Evolutionary conservation across 768 basidiomycete genomes (phyloP).

Genomic region (Hortiboletus campestris): DNA sequence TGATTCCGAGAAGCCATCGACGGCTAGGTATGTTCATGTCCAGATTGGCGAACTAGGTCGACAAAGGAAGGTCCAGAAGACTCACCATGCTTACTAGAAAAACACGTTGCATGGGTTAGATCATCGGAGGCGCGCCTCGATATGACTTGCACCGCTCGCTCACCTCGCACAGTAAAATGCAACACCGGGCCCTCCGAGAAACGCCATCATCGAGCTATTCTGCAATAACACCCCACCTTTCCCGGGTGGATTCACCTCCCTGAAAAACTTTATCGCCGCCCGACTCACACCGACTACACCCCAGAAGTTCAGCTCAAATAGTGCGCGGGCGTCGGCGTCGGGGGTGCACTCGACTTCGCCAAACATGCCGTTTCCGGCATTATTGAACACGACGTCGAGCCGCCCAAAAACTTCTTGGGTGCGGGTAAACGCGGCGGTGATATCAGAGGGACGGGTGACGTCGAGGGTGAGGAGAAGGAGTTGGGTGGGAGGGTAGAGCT

Average conservation of each 20-base stretch:
- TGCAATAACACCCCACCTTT: slow-evolving; percentile 11
- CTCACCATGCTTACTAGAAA: slow-evolving; percentile 14
- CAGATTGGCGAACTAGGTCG: neutral
- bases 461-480: slow-evolving; percentile 40
- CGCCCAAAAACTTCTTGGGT: slow-evolving; percentile 36
- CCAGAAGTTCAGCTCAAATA: slow-evolving; percentile 36
- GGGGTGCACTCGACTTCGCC: slow-evolving; percentile 36
- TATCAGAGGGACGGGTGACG: slow-evolving; percentile 32
- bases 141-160: neutral
- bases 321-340: slow-evolving; percentile 28
- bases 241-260: slow-evolving; percentile 29
- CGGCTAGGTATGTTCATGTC: neutral
- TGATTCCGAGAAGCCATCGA: slow-evolving; percentile 10
- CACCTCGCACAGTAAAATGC: slow-evolving; percentile 13
- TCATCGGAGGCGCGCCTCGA: neutral
- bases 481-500: slow-evolving; percentile 24
- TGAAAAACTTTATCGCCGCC: slow-evolving; percentile 30
- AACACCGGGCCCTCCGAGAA: slow-evolving; percentile 1
- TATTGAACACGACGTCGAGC: slow-evolving; percentile 45
- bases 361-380: slow-evolving; percentile 33
- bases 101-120: neutral
- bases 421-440: too few species aligned
- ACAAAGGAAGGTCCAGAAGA: neutral
- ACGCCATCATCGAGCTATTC: slow-evolving; percentile 10
- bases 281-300: slow-evolving; percentile 16